These are phyloP conservation scores for Striga hermonthica DNA, from an alignment of 305 asterid species.

Conservation along the genomic window DNA sequence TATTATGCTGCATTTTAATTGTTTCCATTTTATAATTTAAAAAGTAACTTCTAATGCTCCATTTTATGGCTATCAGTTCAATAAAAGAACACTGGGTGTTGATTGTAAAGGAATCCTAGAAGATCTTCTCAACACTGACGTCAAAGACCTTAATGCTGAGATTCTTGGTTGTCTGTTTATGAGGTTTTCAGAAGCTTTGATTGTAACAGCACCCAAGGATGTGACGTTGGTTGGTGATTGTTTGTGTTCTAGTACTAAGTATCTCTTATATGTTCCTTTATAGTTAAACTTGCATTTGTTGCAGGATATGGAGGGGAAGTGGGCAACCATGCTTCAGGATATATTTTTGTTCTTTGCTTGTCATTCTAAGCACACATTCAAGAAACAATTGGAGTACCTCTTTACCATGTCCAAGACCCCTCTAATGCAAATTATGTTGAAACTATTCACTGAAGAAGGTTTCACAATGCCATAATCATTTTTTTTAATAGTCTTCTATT, in stretches of 20 bases:
- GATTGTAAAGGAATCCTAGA: conserved; percentile 56
- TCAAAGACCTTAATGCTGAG: conserved; percentile 53
- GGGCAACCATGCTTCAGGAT: conserved; percentile 55
- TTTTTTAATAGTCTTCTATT: conserved; percentile 14
- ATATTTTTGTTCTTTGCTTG: conserved; percentile 68
- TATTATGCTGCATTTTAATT: conserved; percentile 19
- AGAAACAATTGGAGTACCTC: conserved; percentile 56
- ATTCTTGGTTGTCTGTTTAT: conserved; percentile 59
- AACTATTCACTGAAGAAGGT: conserved; percentile 78
- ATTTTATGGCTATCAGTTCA: conserved; percentile 43
- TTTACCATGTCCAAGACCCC: conserved; percentile 51
- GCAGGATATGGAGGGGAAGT: conserved; percentile 63
- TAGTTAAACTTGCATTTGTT: conserved; percentile 30
- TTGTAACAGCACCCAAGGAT: conserved; percentile 43
- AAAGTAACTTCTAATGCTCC: conserved; percentile 24
- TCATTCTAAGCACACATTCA: conserved; percentile 48
- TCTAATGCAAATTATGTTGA: conserved; percentile 46
- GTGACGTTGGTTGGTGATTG: conserved; percentile 48
- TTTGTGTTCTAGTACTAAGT: conserved; percentile 18
- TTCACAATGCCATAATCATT: conserved; percentile 17
- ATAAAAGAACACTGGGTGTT: conserved; percentile 41
- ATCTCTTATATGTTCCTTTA: background rate
- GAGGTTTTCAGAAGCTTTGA: conserved; percentile 64
- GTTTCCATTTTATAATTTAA: conserved; percentile 11
- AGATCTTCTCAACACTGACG: conserved; percentile 41